phyloP scores from a whole-genome alignment of 192 early-diverging fungal genomes.

The Tieghemiomyces parasiticus region DNA sequence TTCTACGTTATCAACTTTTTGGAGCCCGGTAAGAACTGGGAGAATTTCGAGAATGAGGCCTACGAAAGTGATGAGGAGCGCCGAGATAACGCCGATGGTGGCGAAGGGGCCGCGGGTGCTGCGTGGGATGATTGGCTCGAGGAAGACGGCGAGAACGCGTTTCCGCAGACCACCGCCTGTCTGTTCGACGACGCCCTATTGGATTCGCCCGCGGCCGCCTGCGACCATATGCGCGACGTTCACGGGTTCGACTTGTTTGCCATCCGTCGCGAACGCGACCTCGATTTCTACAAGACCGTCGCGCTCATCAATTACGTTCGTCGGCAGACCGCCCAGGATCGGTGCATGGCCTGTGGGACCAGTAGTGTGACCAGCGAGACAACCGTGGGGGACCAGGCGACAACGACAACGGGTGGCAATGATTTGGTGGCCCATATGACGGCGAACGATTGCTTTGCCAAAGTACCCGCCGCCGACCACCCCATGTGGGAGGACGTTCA shows the following conservation, averaged over 20 bases:
- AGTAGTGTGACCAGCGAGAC: conserved; percentile 14
- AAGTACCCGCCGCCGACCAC: conserved; percentile 30
- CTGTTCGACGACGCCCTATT: conserved; percentile 60
- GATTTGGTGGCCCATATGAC: conserved; percentile 50
- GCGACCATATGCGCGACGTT: conserved; percentile 53
- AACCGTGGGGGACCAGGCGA: too few relatives aligned
- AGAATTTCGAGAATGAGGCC: conserved; percentile 64
- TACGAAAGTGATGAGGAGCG: conserved; percentile 61
- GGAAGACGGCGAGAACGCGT: conserved; percentile 30
- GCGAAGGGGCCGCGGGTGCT: conserved; percentile 20
- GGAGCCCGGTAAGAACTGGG: conserved; percentile 85
- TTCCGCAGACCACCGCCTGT: conserved; percentile 51
- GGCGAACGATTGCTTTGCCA: conserved; percentile 29
- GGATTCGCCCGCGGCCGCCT: conserved; percentile 37
- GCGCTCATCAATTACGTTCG: conserved; percentile 78
- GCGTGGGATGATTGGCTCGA: conserved; percentile 78
- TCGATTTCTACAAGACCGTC: conserved; percentile 79
- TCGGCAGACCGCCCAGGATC: conserved; percentile 34
- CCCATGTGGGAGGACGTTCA: conserved; percentile 62
- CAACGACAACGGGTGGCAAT: too few relatives aligned
- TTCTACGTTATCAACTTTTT: conserved; percentile 91
- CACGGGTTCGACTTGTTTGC: conserved; percentile 65
- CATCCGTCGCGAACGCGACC: conserved; percentile 29
- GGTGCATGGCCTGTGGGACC: conserved; percentile 56
- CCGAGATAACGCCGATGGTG: conserved; percentile 38